Evolutionary conservation across 2,329 filamentous ascomycete species (phyloP).

Genomic region (Fusarium agapanthi): DNA sequence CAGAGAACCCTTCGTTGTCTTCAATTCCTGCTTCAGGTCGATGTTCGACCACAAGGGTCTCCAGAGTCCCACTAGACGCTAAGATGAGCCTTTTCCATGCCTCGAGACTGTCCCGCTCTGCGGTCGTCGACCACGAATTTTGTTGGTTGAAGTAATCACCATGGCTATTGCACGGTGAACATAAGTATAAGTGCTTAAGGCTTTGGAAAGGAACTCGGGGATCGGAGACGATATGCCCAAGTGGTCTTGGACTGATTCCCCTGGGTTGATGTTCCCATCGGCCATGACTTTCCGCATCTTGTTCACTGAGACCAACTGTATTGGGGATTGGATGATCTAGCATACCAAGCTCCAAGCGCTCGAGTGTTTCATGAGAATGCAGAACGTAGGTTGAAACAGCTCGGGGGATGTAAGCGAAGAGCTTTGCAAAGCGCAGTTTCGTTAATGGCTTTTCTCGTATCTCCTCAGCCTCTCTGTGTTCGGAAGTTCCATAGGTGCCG

Average conservation of each 20-base stretch:
- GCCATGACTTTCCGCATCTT: not conserved
- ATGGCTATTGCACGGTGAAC: not conserved
- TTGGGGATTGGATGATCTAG: constrained; percentile 2
- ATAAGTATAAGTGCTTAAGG: constrained; percentile 4
- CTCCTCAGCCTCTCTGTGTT: not conserved
- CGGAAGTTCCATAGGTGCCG: accelerated
- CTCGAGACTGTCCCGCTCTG: not conserved
- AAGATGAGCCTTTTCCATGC: constrained; percentile 1
- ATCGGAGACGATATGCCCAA: not conserved
- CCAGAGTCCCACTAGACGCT: not conserved
- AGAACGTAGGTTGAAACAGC: constrained; percentile 4
- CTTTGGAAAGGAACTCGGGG: not conserved
- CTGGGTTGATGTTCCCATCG: not conserved
- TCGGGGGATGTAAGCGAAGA: constrained; percentile 21
- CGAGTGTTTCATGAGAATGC: not conserved
- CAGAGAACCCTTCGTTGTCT: constrained; percentile 8
- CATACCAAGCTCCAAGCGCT: constrained; percentile 27
- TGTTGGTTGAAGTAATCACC: constrained; percentile 13
- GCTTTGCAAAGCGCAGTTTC: constrained; percentile 8
- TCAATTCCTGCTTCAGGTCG: constrained; percentile 5
- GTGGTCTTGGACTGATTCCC: constrained; percentile 2
- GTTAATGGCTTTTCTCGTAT: not conserved
- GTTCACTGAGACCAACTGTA: not conserved
- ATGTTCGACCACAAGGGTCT: constrained; percentile 26
- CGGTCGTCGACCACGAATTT: constrained; percentile 5